A percentile compares a stretch with the other conserved stretches of the same genome.
These are phyloP conservation scores for Hamamelis virginiana DNA, from an alignment of 164 flowering plant species.

Conservation along the genomic window DNA sequence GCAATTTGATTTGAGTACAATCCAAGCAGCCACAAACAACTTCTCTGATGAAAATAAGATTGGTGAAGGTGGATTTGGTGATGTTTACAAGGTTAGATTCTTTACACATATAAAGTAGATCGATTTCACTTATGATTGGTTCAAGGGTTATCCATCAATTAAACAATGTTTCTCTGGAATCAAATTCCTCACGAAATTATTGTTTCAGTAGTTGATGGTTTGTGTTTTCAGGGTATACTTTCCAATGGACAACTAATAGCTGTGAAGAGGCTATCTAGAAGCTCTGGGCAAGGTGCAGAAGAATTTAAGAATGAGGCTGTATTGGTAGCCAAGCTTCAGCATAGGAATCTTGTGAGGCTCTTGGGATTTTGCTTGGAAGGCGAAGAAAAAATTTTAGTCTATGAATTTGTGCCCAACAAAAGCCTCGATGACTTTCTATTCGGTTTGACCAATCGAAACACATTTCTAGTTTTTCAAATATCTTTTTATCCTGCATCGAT, in stretches of 20 bases:
- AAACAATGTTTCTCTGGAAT: too few species aligned
- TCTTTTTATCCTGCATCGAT: too few species aligned
- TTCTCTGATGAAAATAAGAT: conserved; percentile 38
- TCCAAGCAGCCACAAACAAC: conserved; percentile 33
- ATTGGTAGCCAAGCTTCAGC: not conserved
- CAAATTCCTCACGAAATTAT: not conserved
- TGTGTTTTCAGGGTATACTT: not conserved
- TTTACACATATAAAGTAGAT: too few species aligned
- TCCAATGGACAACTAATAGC: not conserved
- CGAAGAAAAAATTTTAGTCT: not conserved
- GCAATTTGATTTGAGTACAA: conserved; percentile 29
- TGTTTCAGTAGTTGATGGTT: not conserved
- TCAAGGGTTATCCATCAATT: too few species aligned
- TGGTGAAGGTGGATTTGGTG: conserved; percentile 55
- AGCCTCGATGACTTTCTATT: not conserved
- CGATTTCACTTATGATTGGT: too few species aligned
- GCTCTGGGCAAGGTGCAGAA: not conserved
- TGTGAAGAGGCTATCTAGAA: not conserved
- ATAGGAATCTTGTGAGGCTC: not conserved
- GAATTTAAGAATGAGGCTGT: not conserved
- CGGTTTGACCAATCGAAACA: not conserved
- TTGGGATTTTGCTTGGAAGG: not conserved
- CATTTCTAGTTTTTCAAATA: too few species aligned
- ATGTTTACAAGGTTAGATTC: conserved; percentile 40
- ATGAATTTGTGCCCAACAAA: not conserved